Percentiles rank a stretch among this genome's conserved stretches.
Evolutionary conservation across 306 rosid species (phyloP).

Genomic region (Biancaea sappan): DNA sequence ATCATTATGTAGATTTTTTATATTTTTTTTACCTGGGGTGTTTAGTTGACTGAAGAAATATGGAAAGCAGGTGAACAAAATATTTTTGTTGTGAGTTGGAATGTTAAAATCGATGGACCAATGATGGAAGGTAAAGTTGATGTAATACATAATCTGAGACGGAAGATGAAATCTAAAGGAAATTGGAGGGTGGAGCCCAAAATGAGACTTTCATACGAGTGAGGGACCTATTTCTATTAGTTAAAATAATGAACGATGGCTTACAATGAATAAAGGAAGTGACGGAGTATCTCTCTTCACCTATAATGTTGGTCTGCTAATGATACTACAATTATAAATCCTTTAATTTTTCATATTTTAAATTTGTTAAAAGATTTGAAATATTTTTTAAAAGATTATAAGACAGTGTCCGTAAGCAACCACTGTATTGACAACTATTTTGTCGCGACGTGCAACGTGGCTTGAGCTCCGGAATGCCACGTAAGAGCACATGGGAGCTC

Average conservation of each 20-base stretch:
- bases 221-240: background rate
- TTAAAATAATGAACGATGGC: background rate
- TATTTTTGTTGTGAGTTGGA: background rate
- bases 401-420: background rate
- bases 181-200: background rate
- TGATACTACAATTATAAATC: background rate
- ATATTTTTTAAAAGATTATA: too few relatives aligned
- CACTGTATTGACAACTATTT: constrained; percentile 34
- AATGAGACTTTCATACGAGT: background rate
- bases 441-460: constrained; percentile 44
- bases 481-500: constrained; percentile 51
- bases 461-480: constrained; percentile 1
- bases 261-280: too few relatives aligned
- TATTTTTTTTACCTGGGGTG: too few relatives aligned
- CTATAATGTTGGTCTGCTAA: background rate
- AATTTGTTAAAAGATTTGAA: too few relatives aligned
- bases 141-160: background rate
- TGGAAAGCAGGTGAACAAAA: background rate
- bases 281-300: background rate
- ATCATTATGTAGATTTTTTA: too few relatives aligned
- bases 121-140: background rate
- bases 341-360: too few relatives aligned
- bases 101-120: background rate
- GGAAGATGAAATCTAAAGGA: background rate
- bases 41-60: too few relatives aligned